These are phyloP conservation scores for Fusarium subtropicale DNA, from an alignment of 2,329 filamentous ascomycete species.

Conservation along the genomic window DNA sequence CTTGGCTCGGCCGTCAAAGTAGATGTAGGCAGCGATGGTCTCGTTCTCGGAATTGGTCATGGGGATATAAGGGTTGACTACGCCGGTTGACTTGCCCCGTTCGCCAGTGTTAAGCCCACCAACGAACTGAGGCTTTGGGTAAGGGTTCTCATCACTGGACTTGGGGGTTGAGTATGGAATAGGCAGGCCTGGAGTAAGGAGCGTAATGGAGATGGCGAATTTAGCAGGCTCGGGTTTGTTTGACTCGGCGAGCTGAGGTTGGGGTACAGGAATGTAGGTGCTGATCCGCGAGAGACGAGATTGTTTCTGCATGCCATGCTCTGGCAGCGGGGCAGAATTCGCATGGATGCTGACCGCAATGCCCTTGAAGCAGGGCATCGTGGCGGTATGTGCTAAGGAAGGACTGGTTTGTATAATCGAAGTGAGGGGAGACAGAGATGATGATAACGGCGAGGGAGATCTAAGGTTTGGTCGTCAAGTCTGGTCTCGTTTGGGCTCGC, in stretches of 20 bases:
- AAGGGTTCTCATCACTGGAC: constrained; percentile 77
- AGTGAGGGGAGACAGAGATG: constrained; percentile 35
- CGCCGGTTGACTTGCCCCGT: constrained; percentile 60
- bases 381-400: constrained; percentile 47
- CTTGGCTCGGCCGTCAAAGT: constrained; percentile 94
- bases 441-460: constrained; percentile 22
- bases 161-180: constrained; percentile 95
- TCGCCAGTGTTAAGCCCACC: constrained; percentile 71
- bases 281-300: constrained; percentile 92
- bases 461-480: constrained; percentile 29
- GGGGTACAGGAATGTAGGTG: constrained; percentile 95
- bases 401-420: constrained; percentile 28
- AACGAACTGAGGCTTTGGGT: constrained; percentile 85
- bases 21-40: constrained; percentile 98
- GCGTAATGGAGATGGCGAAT: constrained; percentile 97
- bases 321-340: constrained; percentile 81
- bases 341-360: constrained; percentile 97
- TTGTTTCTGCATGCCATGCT: constrained; percentile 95
- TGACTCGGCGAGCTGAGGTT: constrained; percentile 76
- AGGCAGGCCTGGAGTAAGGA: constrained; percentile 86
- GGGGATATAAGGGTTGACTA: constrained; percentile 88
- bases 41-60: constrained; percentile 94
- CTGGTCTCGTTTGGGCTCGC: constrained; percentile 20
- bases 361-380: constrained; percentile 97
- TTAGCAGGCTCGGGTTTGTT: constrained; percentile 91